Evolutionary conservation across 78 protist species (phyloP).

Genomic region (Pigoraptor vietnamica): DNA sequence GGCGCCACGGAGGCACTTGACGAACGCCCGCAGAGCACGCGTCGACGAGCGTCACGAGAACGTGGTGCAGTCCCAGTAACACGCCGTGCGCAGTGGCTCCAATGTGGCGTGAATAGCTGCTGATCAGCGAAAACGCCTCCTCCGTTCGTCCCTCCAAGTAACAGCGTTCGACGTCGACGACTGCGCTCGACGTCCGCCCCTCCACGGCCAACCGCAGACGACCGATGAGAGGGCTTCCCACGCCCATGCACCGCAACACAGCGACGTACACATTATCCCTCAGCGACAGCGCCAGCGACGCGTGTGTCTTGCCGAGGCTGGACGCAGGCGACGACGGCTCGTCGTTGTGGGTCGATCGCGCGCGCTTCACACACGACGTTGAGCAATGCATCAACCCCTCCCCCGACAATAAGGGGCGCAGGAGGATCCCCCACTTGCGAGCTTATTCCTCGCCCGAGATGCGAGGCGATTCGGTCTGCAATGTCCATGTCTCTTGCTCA

Average conservation of each 20-base stretch:
- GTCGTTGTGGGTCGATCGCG: neutral
- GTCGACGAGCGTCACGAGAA: too few relatives aligned
- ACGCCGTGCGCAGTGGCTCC: too few relatives aligned
- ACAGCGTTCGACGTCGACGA: neutral
- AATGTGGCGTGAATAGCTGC: neutral
- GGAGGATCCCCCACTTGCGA: neutral
- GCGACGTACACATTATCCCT: neutral
- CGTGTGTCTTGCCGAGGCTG: neutral
- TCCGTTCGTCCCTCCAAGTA: neutral
- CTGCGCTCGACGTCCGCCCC: neutral
- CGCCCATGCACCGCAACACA: neutral
- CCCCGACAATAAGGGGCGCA: neutral
- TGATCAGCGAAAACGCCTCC: neutral
- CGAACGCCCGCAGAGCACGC: too few relatives aligned
- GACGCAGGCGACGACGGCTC: neutral
- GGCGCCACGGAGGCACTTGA: too few relatives aligned
- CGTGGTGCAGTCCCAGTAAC: too few relatives aligned
- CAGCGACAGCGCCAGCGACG: neutral
- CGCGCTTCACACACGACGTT: neutral
- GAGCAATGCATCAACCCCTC: neutral
- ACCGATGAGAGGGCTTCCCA: neutral
- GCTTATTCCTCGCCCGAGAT: neutral
- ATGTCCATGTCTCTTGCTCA: neutral
- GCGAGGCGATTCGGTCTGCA: neutral
- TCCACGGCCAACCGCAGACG: neutral